Conservation (phyloP, 2,329 filamentous ascomycete genomes). For the Teratosphaeriaceae sp. region DNA sequence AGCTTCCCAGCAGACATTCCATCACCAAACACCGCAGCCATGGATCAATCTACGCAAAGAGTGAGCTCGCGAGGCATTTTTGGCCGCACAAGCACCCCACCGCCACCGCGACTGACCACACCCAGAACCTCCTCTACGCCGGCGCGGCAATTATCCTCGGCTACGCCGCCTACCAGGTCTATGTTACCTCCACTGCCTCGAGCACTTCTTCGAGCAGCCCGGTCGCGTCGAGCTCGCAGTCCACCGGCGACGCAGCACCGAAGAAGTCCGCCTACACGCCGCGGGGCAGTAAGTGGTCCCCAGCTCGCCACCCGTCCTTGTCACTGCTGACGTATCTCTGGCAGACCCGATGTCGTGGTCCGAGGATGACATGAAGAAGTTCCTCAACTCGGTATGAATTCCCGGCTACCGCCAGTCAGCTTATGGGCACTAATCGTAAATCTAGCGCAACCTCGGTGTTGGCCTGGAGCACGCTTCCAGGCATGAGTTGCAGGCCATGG, state of each 20-base stretch:
- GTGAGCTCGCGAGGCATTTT: background rate
- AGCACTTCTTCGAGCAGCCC: background rate
- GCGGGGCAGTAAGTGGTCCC: background rate
- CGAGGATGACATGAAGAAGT: slow-evolving; percentile 3
- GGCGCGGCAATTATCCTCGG: background rate
- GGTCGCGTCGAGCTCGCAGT: no score
- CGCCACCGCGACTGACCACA: background rate
- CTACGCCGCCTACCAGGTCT: slow-evolving; percentile 3
- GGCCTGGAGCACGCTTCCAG: background rate
- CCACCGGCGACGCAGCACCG: background rate
- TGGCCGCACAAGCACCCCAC: background rate
- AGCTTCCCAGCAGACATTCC: no score
- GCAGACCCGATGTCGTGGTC: background rate
- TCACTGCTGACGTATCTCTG: background rate
- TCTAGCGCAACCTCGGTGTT: background rate
- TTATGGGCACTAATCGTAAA: background rate
- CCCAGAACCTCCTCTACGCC: slow-evolving; percentile 2
- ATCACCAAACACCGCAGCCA: no score
- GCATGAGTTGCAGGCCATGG: slow-evolving; percentile 2
- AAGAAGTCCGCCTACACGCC: slow-evolving; percentile 2
- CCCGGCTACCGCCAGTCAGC: background rate
- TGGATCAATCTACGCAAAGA: slow-evolving; percentile 1
- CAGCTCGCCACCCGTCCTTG: background rate
- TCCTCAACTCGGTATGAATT: background rate
- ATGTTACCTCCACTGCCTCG: background rate